Base-by-base conservation (phyloP, 192 early-diverging fungal species). In the Rhizophagus sp. region DNA sequence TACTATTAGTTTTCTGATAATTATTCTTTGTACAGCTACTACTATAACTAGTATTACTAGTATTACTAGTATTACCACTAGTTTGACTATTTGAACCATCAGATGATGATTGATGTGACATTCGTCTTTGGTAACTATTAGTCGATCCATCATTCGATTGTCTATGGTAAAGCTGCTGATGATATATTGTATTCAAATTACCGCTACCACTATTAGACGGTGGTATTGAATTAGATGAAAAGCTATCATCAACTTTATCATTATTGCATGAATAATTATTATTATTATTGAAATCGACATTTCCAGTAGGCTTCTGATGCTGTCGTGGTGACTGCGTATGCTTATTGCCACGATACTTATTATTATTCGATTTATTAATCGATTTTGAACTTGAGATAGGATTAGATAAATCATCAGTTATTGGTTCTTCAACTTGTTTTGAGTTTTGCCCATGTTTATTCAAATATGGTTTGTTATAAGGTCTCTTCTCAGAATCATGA, bases 31-130 rank as follows among this genome's bases (percentile, higher is more conserved):
- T 17, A 73, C n/a, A 27, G n/a, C 11, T 47, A 17, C n/a, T 47
- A 25, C n/a, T 73, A 50, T 47, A 50, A 50, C 39, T 73, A 36
- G 36, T 36, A 73, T 73, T 24, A 41, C 39, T 73, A 49, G 49
- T 73, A 5, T 49, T 73, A 41, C 49, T 50, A 41, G 36, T 73
- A 49, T 49, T 73, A 73, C 39, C 71, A 73, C 39, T 73, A n/a
- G 39, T 50, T n/a, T 25, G 39, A 50, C 71, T 73, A 52, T 44
- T 73, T n/a, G 39, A 50, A 52, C 39, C 71, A 25, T 73, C 65
- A 30, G 65, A 67, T 17, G 65, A 67, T 49, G 39, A 44, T 73
- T 73, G 44, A 73, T 73, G 71, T 39, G 44, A 73, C 71, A 44
- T 22, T 17, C 65, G 65, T 19, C 65, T 67, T 73, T 52, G 71